These are phyloP conservation scores for Golubevia sp. DNA, from an alignment of 1,284 basidiomycete species.

Conservation along the genomic window DNA sequence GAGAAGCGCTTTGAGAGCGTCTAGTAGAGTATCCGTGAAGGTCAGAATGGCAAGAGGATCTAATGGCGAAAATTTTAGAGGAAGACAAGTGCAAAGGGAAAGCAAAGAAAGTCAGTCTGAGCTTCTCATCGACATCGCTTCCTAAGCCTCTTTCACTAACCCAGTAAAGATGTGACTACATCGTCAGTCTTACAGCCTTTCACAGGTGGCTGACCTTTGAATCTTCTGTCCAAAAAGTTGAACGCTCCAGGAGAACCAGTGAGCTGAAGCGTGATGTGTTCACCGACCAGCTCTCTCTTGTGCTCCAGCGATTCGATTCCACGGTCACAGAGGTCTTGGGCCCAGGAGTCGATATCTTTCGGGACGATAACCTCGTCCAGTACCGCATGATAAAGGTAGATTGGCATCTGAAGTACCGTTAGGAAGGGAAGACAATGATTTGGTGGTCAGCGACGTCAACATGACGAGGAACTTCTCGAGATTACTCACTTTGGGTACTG, in stretches of 20 bases:
- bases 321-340: constrained; percentile 1
- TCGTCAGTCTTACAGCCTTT: constrained; percentile 5
- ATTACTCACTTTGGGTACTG: too few relatives aligned
- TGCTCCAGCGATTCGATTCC: constrained; percentile 4
- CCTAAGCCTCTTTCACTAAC: background rate
- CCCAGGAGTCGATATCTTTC: constrained; percentile 6
- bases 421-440: too few relatives aligned
- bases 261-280: background rate
- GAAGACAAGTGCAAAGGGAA: too few relatives aligned
- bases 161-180: background rate
- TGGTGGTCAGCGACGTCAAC: too few relatives aligned
- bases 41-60: too few relatives aligned
- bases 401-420: constrained; percentile 1
- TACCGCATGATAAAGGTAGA: constrained; percentile 4
- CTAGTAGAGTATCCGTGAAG: too few relatives aligned
- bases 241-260: constrained; percentile 6
- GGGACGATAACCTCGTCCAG: constrained; percentile 10
- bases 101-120: background rate
- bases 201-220: constrained; percentile 4
- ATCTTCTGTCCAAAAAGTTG: constrained; percentile 7
- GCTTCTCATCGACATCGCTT: too few relatives aligned
- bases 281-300: background rate
- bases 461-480: too few relatives aligned
- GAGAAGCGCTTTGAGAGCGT: too few relatives aligned
- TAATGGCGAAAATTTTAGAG: too few relatives aligned